These are phyloP conservation scores for Paramyrothecium sp. DNA, from an alignment of 2,329 filamentous ascomycete genomes.

Conservation along the genomic window DNA sequence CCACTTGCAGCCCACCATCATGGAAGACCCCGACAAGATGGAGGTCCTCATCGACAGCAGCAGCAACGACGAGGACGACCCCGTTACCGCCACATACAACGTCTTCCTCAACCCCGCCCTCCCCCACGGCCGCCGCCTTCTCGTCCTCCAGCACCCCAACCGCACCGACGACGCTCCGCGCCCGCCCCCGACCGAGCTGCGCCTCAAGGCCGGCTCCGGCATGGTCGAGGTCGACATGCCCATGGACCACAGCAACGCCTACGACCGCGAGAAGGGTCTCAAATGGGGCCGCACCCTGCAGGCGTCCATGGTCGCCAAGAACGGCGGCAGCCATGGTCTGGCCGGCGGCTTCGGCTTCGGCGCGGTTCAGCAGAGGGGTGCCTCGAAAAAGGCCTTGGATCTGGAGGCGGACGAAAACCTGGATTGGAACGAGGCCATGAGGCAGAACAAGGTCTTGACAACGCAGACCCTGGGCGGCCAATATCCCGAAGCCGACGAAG, in stretches of 20 bases:
- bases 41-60: constrained; percentile 13
- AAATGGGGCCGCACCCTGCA: constrained; percentile 78
- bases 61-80: constrained; percentile 54
- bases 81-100: constrained; percentile 73
- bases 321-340: constrained; percentile 65
- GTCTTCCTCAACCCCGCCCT: constrained; percentile 80
- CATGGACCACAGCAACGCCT: constrained; percentile 68
- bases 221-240: constrained; percentile 93
- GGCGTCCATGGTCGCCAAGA: constrained; percentile 56
- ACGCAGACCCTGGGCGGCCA: constrained; percentile 86
- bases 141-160: constrained; percentile 88
- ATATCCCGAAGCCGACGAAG: constrained; percentile 65
- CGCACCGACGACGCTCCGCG: constrained; percentile 56
- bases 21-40: constrained; percentile 17
- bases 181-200: constrained; percentile 65
- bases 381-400: constrained; percentile 35
- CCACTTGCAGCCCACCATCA: not conserved
- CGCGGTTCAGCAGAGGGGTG: constrained; percentile 37
- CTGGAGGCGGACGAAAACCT: constrained; percentile 46
- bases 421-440: constrained; percentile 67
- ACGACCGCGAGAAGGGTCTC: constrained; percentile 80
- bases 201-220: constrained; percentile 77
- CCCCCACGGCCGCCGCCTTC: constrained; percentile 61
- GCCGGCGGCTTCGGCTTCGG: constrained; percentile 71
- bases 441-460: constrained; percentile 69